phyloP scores from a whole-genome alignment of 176 grass and related monocot genomes.

The Panicum miliaceum region DNA sequence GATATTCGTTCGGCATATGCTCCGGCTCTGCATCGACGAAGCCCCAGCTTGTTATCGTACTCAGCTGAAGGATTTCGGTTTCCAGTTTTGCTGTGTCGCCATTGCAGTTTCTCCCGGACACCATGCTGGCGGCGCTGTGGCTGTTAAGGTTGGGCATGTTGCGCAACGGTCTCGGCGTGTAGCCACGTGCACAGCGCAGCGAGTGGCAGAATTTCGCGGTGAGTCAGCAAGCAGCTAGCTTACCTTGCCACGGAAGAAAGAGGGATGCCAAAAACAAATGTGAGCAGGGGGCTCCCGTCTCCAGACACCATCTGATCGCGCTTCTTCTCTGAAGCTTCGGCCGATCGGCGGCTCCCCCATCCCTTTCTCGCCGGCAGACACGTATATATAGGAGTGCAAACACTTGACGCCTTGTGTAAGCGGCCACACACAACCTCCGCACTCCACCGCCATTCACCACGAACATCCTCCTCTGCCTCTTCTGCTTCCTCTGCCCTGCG shows the following conservation, averaged over 20 bases:
- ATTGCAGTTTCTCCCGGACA: neutral
- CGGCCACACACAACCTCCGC: neutral
- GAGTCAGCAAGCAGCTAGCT: neutral
- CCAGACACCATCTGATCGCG: neutral
- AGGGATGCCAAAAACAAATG: neutral
- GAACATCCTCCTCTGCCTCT: neutral
- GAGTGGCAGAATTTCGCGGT: neutral
- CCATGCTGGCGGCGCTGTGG: neutral
- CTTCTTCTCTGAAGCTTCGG: conserved; percentile 55
- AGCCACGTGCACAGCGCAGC: neutral
- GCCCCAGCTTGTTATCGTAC: neutral
- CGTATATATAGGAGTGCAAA: conserved; percentile 53
- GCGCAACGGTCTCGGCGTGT: neutral
- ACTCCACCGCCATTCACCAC: neutral
- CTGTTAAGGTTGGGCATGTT: neutral
- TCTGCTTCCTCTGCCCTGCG: neutral
- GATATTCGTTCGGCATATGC: conserved; percentile 21
- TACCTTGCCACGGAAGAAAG: conserved; percentile 19
- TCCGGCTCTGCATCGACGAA: neutral
- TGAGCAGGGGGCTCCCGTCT: neutral
- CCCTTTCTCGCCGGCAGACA: neutral
- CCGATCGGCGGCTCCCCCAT: neutral
- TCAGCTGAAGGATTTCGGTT: no score
- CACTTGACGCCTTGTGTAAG: conserved; percentile 8
- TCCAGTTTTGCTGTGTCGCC: no score